Evolutionary conservation across 1,139 yeast genomes (phyloP), one percentile per base, ranked within the genome.

Genomic region (Candida freyschussii): DNA sequence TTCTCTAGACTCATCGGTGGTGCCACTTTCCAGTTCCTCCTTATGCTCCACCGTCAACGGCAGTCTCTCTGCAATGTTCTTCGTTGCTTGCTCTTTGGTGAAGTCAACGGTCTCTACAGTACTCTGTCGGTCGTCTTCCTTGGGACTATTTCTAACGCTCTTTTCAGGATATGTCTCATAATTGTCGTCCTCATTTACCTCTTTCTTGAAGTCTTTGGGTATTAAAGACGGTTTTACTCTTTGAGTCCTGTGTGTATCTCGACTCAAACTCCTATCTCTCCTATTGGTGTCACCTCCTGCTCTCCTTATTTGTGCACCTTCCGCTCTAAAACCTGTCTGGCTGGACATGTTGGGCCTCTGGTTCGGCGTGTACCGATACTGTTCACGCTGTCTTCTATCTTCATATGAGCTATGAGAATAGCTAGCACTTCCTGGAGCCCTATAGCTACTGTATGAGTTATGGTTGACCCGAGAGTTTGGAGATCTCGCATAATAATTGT

Each of bases 131-230:
- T 25, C 8, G 7, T 13, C 15, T 20, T 22, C 14, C 26, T 12
- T 11, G 18, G 9, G 21, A n/a, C n/a, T n/a, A n/a, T 22, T 20
- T 16, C 30, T 27, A 2, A 29, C 26, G 3, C 37, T 26, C 13
- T 20, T 20, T 22, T 36, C 43, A n/a, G 36, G 38, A 5, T 36
- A 40, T 6, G 36, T 33, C 16, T 44, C 45, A 7, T 44, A 46
- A 7, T 49, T 47, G 8, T 48, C 50, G 2, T 47, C 50, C 15
- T 48, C 52, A 17, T 42, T 32, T 6, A 41, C 42, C 7, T 41
- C 45, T 32, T 44, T 44, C 21, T 40, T 47, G 33, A 45, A 50
- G 25, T 47, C 43, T 26, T 40, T 41, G 35, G 54, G 53, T 44
- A 50, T 48, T n/a, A 50, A 29, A 4, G 52, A 47, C 10, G 52